Base-by-base conservation (phyloP, 352 stramenopile species). In the Globisporangium echinulatum region DNA sequence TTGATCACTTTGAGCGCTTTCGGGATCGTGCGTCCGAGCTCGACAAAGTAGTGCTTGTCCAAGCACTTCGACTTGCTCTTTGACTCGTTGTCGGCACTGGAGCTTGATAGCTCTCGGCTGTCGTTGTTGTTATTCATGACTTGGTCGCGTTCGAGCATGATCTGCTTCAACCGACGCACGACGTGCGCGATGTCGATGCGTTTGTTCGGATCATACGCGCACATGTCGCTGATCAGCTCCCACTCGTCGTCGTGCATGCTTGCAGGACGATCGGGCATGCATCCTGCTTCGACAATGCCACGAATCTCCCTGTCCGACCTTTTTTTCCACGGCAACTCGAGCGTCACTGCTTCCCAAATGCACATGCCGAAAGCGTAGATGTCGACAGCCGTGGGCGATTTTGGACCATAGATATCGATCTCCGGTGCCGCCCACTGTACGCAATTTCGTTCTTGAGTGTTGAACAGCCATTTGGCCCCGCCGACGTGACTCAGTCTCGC, bases 331-430 rank as follows among this genome's bases (percentile, higher is more conserved):
- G 39, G 39, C 39, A 44, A 6, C 39, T 44, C 39, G 39, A 44
- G 39, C 10, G 39, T 44, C 39, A 44, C 39, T 6, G 39, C 39
- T 44, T 44, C 52, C 17, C 54, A 42, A 7, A 72, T 55, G 53
- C 59, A 68, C 62, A 73, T 63, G 0, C 63, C 63, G 19, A 73
- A 62, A 25, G 69, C 67, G 33, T 69, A 73, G 17, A 73, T 51
- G 14, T 76, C 66, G 11, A n/a, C n/a, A n/a, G 53, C 62, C 3
- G 58, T 51, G 15, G 43, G 7, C 11, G 63, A 62, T 1, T 59
- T 51, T 6, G 17, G 36, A 59, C 7, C 64, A 51, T 0, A 3
- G 17, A 38, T 52, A 57, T 5, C 9, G 17, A 7, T 61, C 53
- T 67, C 59, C 1, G 59, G 63, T 37, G 63, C 59, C 14, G 63